Percentiles rank a stretch among this genome's conserved stretches.
These are phyloP conservation scores for Kregervanrija delftensis DNA, from an alignment of 805 yeast genomes.

Conservation along the genomic window DNA sequence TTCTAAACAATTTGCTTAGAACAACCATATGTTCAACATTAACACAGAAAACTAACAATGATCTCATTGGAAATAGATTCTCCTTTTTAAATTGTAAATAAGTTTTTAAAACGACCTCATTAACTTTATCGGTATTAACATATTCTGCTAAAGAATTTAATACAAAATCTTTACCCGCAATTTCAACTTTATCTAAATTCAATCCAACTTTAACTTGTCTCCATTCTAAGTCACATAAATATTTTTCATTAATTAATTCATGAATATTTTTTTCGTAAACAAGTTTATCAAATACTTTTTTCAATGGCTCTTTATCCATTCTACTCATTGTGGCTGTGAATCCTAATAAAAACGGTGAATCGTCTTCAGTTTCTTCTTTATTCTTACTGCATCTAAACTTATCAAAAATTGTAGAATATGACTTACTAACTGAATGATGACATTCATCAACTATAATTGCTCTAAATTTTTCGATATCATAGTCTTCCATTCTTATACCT, in stretches of 20 bases:
- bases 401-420: conserved; percentile 52
- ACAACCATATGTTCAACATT: conserved; percentile 59
- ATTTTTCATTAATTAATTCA: conserved; percentile 61
- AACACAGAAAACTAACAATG: conserved; percentile 74
- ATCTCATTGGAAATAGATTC: conserved; percentile 33
- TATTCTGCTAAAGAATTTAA: conserved; percentile 42
- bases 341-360: conserved; percentile 60
- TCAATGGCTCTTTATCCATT: conserved; percentile 59
- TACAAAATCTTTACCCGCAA: conserved; percentile 44
- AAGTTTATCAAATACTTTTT: conserved; percentile 59
- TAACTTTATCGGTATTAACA: conserved; percentile 48
- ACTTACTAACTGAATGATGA: conserved; percentile 76
- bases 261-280: conserved; percentile 61
- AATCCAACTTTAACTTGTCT: conserved; percentile 44
- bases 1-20: conserved; percentile 45
- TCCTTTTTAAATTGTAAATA: conserved; percentile 39
- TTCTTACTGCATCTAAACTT: conserved; percentile 47
- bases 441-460: conserved; percentile 85
- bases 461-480: conserved; percentile 55
- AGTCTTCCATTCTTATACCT: conserved; percentile 38
- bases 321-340: conserved; percentile 85
- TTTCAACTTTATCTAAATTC: conserved; percentile 19
- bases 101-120: conserved; percentile 47
- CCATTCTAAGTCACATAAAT: conserved; percentile 64
- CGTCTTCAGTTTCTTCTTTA: conserved; percentile 30